These are phyloP conservation scores for Pseudofabraea citricarpa DNA, from an alignment of 2,329 filamentous ascomycete species.

Conservation along the genomic window DNA sequence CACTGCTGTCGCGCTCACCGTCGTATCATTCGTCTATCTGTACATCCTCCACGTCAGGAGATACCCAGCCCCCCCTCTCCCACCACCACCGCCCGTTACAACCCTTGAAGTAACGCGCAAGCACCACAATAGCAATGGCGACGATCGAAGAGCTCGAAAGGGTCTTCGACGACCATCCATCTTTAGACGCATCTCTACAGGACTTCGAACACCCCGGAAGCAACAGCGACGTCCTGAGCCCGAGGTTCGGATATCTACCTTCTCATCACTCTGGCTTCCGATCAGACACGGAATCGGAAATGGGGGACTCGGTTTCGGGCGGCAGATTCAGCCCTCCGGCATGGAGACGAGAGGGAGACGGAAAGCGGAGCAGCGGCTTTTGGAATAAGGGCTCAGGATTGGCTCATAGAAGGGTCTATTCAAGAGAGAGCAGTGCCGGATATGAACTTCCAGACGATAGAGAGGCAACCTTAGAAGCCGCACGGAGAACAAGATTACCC, in stretches of 20 bases:
- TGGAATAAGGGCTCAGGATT: constrained; percentile 37
- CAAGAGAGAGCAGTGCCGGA: constrained; percentile 53
- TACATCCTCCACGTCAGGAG: constrained; percentile 24
- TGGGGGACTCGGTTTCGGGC: constrained; percentile 37
- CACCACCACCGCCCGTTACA: constrained; percentile 8
- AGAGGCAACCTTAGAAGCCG: constrained; percentile 24
- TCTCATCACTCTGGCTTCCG: constrained; percentile 62
- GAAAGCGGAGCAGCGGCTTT: constrained; percentile 37
- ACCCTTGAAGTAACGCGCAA: neutral
- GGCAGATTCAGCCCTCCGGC: constrained; percentile 63
- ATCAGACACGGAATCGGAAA: constrained; percentile 36
- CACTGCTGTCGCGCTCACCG: constrained; percentile 20
- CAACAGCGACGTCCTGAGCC: constrained; percentile 19
- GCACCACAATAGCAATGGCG: constrained; percentile 13
- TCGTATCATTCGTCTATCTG: constrained; percentile 23
- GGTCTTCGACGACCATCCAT: constrained; percentile 53
- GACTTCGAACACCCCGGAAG: constrained; percentile 52
- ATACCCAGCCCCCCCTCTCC: constrained; percentile 6
- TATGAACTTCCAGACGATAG: constrained; percentile 51
- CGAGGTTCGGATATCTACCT: constrained; percentile 38
- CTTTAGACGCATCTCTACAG: constrained; percentile 54
- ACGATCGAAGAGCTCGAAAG: constrained; percentile 42
- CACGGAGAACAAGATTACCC: constrained; percentile 35
- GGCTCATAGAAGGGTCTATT: constrained; percentile 43
- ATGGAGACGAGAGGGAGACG: constrained; percentile 46